Evolutionary conservation across 345 rosid genomes (phyloP).

Genomic region (Murraya paniculata): DNA sequence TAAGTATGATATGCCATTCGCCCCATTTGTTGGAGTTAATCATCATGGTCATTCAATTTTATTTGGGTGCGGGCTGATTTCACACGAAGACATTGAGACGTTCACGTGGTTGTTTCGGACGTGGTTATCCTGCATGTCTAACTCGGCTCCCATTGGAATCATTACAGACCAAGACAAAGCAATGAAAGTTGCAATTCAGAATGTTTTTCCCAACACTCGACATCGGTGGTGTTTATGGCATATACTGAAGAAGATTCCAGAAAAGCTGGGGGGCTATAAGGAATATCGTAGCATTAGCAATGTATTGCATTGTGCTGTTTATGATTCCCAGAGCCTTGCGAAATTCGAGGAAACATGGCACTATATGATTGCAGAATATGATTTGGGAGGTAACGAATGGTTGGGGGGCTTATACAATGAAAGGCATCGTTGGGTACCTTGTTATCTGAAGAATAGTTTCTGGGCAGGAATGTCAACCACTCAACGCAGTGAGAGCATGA

Average conservation of each 20-base stretch:
- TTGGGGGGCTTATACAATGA: not conserved
- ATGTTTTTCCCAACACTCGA: not conserved
- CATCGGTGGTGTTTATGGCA: not conserved
- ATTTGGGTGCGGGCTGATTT: not conserved
- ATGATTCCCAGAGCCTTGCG: too few relatives aligned
- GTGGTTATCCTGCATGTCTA: not conserved
- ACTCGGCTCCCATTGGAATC: not conserved
- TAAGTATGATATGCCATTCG: not conserved
- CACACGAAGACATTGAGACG: not conserved
- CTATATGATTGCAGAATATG: not conserved
- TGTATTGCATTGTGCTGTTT: not conserved
- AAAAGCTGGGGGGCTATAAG: not conserved
- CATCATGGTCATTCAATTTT: not conserved
- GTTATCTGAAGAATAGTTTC: too few relatives aligned
- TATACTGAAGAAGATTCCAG: not conserved
- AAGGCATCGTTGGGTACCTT: too few relatives aligned
- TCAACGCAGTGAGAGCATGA: too few relatives aligned
- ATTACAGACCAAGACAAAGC: not conserved
- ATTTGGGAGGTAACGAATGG: not conserved
- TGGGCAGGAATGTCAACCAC: too few relatives aligned
- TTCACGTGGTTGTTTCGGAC: not conserved
- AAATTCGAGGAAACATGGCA: not conserved
- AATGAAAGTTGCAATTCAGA: not conserved
- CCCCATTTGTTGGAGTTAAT: not conserved
- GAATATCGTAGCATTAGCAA: not conserved